Evolutionary conservation across 176 grass and related monocot genomes (phyloP).

Genomic region (Oryza glumipatula): DNA sequence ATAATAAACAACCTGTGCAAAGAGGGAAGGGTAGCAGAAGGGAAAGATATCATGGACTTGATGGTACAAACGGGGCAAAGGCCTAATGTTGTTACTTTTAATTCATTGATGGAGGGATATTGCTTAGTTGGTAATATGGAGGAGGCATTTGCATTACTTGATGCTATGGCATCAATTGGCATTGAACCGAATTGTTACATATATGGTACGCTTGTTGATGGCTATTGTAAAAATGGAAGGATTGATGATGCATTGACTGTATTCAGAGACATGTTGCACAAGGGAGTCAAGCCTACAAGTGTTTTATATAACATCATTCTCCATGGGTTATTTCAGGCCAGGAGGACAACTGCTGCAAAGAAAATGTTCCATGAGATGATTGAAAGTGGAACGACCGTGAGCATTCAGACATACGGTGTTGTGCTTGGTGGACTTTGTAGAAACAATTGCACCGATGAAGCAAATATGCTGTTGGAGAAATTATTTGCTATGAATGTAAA

Average conservation of each 20-base stretch:
- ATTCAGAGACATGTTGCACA: not conserved
- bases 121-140: not conserved
- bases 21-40: constrained; percentile 26
- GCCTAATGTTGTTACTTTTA: constrained; percentile 15
- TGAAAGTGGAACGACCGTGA: not conserved
- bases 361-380: not conserved
- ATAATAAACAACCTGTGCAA: constrained; percentile 39
- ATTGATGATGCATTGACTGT: not conserved
- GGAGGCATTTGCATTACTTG: not conserved
- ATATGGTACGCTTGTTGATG: not conserved
- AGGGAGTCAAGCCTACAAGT: not conserved
- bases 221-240: constrained; percentile 7
- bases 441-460: not conserved
- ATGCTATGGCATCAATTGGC: not conserved
- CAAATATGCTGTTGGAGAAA: not conserved
- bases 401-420: not conserved
- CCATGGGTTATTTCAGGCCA: constrained; percentile 9
- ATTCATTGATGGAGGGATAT: not conserved
- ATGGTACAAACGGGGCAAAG: constrained; percentile 25
- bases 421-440: constrained; percentile 25
- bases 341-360: not conserved
- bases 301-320: not conserved
- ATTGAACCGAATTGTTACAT: not conserved
- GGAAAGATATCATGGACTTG: constrained; percentile 15
- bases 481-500: not conserved